A percentile compares a stretch with the other conserved stretches of the same genome.
Conservation (phyloP, 495 filamentous ascomycete species). For the Penicillium robsamsonii region DNA sequence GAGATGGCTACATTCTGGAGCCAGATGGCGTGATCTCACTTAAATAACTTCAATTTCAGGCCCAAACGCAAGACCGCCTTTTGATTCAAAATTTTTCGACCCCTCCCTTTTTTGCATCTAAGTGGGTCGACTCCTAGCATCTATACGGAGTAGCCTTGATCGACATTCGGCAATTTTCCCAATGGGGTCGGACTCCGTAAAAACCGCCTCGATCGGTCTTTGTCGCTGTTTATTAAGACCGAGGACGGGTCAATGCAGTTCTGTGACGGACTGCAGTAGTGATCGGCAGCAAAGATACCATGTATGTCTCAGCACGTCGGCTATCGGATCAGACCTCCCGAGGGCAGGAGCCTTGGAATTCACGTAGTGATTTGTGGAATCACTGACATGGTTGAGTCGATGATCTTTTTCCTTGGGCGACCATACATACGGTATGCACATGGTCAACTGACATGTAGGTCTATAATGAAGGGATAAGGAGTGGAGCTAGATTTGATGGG, state of each 20-base stretch:
- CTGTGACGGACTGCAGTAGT: not conserved
- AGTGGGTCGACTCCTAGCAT: not conserved
- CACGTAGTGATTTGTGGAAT: not conserved
- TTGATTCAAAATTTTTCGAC: not conserved
- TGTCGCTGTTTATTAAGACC: not conserved
- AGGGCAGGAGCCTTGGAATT: too few species aligned
- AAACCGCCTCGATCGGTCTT: not conserved
- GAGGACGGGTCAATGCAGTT: not conserved
- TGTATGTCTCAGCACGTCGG: not conserved
- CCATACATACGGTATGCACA: not conserved
- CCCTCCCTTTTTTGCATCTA: not conserved
- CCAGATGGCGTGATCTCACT: conserved; percentile 6
- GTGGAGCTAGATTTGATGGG: not conserved
- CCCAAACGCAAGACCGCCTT: not conserved
- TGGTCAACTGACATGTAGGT: not conserved
- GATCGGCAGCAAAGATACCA: not conserved
- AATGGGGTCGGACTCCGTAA: not conserved
- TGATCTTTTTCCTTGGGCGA: not conserved
- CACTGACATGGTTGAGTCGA: not conserved
- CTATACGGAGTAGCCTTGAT: not conserved
- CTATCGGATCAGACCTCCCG: not conserved
- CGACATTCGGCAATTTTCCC: not conserved
- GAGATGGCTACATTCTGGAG: conserved; percentile 6
- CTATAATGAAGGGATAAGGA: not conserved
- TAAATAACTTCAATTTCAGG: not conserved